Percentiles rank a stretch among this genome's conserved stretches.
These are phyloP conservation scores for Eutrema salsugineum DNA, from an alignment of 441 rosid species.

Conservation along the genomic window DNA sequence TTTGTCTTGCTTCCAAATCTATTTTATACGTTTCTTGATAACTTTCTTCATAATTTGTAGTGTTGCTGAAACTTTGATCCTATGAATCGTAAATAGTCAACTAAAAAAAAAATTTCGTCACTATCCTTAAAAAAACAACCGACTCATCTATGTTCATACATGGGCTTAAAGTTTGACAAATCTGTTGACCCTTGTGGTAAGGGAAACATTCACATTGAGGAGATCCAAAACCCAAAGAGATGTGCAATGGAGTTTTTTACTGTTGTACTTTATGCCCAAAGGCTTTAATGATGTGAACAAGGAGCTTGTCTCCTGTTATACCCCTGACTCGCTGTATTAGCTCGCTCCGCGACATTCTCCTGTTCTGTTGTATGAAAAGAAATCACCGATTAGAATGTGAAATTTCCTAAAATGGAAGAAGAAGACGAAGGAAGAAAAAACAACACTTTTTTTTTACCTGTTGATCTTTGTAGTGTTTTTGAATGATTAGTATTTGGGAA, in stretches of 20 bases:
- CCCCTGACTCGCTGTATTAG: constrained; percentile 51
- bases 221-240: neutral
- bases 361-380: constrained; percentile 39
- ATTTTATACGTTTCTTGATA: too few species aligned
- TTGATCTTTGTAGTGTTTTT: constrained; percentile 53
- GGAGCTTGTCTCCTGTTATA: constrained; percentile 66
- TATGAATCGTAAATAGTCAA: neutral
- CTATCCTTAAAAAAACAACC: neutral
- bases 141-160: neutral
- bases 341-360: constrained; percentile 59
- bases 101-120: constrained; percentile 2
- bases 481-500: constrained; percentile 36
- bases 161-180: neutral
- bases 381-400: neutral
- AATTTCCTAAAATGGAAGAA: neutral
- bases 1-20: too few species aligned
- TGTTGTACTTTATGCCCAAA: constrained; percentile 45
- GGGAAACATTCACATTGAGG: neutral
- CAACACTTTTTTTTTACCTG: constrained; percentile 48
- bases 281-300: constrained; percentile 64
- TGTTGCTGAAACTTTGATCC: neutral
- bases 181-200: neutral
- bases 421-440: neutral
- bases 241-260: constrained; percentile 8
- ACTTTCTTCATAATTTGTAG: neutral